Conservation (phyloP, 106 monocot species). For the Allium fistulosum region DNA sequence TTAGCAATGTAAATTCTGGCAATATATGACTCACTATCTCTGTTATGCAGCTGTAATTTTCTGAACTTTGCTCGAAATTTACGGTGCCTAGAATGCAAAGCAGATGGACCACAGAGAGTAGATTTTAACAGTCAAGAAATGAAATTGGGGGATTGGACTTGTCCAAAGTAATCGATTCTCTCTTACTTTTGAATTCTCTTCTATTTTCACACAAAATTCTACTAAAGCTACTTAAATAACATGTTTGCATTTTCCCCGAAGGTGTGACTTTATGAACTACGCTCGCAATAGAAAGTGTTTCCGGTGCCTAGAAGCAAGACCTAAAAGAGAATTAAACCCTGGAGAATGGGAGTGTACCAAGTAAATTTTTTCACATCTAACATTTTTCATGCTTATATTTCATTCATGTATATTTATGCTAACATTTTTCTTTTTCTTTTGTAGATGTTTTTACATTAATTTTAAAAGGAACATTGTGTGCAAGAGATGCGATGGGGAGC, state of each 20-base stretch:
- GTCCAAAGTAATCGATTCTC: slow-evolving; percentile 35
- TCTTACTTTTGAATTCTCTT: neutral
- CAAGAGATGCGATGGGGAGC: slow-evolving; percentile 37
- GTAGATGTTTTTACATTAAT: slow-evolving; percentile 56
- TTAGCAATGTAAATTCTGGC: too few species aligned
- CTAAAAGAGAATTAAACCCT: slow-evolving; percentile 37
- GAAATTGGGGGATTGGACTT: slow-evolving; percentile 94
- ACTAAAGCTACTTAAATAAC: neutral
- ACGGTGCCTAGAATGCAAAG: slow-evolving; percentile 63
- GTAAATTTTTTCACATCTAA: slow-evolving; percentile 16
- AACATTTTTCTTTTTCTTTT: neutral
- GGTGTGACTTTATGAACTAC: slow-evolving; percentile 70
- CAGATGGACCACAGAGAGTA: slow-evolving; percentile 49
- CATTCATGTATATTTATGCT: too few species aligned
- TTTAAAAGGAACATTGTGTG: slow-evolving; percentile 52
- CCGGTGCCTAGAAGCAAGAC: slow-evolving; percentile 36
- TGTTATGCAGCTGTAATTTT: slow-evolving; percentile 67
- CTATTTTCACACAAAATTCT: neutral
- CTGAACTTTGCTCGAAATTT: slow-evolving; percentile 82
- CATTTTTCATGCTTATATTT: neutral
- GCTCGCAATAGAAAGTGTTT: slow-evolving; percentile 52
- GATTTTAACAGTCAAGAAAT: slow-evolving; percentile 31
- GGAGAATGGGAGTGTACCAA: slow-evolving; percentile 74
- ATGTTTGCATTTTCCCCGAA: slow-evolving; percentile 13
- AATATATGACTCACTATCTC: too few species aligned